Base-by-base conservation (phyloP, 176 grass and related monocot species). In the Eremochloa ophiuroides region DNA sequence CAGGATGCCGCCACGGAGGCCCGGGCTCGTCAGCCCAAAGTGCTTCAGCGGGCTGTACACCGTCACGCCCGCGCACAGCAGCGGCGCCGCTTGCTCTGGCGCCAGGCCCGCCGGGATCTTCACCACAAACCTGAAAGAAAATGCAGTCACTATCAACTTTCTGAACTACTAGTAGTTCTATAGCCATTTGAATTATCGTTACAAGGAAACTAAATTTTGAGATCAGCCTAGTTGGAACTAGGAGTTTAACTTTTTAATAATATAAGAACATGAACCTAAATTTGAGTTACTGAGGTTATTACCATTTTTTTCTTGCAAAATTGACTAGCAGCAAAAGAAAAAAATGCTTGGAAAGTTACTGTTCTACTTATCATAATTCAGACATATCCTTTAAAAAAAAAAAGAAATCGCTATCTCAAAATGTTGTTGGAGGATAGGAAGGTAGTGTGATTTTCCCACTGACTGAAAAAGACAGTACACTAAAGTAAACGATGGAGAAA, bases 21-120 rank as follows among this genome's bases (percentile, higher is more conserved):
- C 93, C 0, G 75, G 62, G 16, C 16, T 3, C 76, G 68, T 99
- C 23, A 99, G 89, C 0, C 88, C 93, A 63, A 90, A 95, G 84
- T 95, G 91, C 80, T 95, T 99, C 76, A 99, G 78, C 12, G 96
- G 96, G 80, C 96, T 99, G 88, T 99, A 99, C 28, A 99, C 91
- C 0, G 96, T 99, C 40, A 99, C 80, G 4, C 96, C 96, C 8
- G 96, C 96, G 50, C 96, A 99, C 20, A 99, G 89, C 42, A 99
- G 84, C 8, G 96, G 96, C 23, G 90, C 96, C 50, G 96, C 93
- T 62, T 99, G 96, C 68, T 99, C 96, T 25, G 82, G 88, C 0
- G 96, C 88, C 3, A 99, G 86, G 10, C 91, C 91, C 0, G 73
- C 72, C 0, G 96, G 96, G 29, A 99, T 87, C 91, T 88, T 95